A percentile compares a stretch with the other conserved stretches of the same genome.
phyloP scores from a whole-genome alignment of 257 asterid species.

The Plantago major region DNA sequence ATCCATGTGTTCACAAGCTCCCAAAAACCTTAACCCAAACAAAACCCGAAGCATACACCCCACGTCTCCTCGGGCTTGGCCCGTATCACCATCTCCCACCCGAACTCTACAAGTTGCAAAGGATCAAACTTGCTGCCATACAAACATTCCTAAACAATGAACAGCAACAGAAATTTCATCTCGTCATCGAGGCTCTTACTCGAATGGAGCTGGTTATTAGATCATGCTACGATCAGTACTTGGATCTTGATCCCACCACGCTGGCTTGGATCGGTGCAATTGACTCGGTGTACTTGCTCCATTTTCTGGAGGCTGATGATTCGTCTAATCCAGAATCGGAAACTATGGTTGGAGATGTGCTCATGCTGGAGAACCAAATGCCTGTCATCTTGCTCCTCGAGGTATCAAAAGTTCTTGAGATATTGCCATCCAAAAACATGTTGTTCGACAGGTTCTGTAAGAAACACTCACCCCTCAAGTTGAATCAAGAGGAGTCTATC shows the following conservation, averaged over 20 bases:
- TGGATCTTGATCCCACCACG: slow-evolving; percentile 18
- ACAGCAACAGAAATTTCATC: not conserved
- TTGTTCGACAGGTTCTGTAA: slow-evolving; percentile 5
- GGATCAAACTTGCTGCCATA: slow-evolving; percentile 13
- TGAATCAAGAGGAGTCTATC: not conserved
- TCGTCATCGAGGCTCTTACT: not conserved
- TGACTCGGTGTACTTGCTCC: slow-evolving; percentile 20
- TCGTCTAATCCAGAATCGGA: no score
- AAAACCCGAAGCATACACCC: slow-evolving; percentile 23
- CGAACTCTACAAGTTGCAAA: slow-evolving; percentile 11
- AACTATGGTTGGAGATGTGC: not conserved
- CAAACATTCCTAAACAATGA: not conserved
- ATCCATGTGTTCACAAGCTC: slow-evolving; percentile 15
- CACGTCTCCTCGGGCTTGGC: slow-evolving; percentile 21
- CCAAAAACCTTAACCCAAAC: slow-evolving; percentile 10
- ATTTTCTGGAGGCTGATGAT: slow-evolving; percentile 1
- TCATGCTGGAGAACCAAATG: slow-evolving; percentile 32
- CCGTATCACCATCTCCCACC: slow-evolving; percentile 27
- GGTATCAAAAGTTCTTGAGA: not conserved
- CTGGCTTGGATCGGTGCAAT: slow-evolving; percentile 19
- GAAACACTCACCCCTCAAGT: slow-evolving; percentile 18
- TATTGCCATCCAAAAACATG: not conserved
- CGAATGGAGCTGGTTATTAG: slow-evolving; percentile 14
- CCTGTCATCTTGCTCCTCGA: slow-evolving; percentile 8
- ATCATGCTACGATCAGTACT: slow-evolving; percentile 20